Evolutionary conservation across 441 rosid genomes (phyloP), one percentile per base, ranked within the genome.

Genomic region (Daphne laureola): DNA sequence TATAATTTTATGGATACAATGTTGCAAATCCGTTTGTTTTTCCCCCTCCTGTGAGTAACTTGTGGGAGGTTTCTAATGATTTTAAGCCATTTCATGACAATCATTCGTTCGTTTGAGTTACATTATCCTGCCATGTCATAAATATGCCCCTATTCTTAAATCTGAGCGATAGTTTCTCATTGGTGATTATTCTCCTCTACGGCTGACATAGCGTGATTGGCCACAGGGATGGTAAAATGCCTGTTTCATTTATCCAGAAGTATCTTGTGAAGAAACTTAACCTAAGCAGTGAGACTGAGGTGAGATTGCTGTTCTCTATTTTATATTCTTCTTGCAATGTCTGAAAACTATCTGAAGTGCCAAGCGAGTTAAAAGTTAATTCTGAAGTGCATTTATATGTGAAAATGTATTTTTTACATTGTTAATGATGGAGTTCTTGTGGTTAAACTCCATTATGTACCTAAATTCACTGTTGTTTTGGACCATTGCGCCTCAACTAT

Each of bases 261-360:
- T 84, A 84, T 74, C 75, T 84, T 25, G 84, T 73, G 16, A 72
- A 79, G 72, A 84, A 84, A 71, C 84, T 84, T 25, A 66, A 78
- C 61, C 89, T 84, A 27, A 43, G 63, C 25, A 67, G 65, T 40
- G 89, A 82, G 60, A 50, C 83, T 17, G 89, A 84, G 89, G 93
- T 78, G 55, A 63, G 78, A 63, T 52, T n/a, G 21, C 43, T 40
- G 56, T 43, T 18, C 26, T 12, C 47, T 16, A 17, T 31, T 53
- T 13, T 61, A n/a, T n/a, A n/a, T n/a, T 7, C 17, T 45, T 48
- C 48, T 36, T 17, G 14, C 17, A 31, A 31, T 31, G 38, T 5
- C 47, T 35, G 38, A 15, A 25, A 53, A 43, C 4, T 38, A 36
- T 51, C 8, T 21, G 38, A 17, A 47, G 46, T 57, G 31, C 44